Evolutionary conservation across 1,284 basidiomycete genomes (phyloP), one percentile per base, ranked within the genome.

Genomic region (Marasmius oreades): DNA sequence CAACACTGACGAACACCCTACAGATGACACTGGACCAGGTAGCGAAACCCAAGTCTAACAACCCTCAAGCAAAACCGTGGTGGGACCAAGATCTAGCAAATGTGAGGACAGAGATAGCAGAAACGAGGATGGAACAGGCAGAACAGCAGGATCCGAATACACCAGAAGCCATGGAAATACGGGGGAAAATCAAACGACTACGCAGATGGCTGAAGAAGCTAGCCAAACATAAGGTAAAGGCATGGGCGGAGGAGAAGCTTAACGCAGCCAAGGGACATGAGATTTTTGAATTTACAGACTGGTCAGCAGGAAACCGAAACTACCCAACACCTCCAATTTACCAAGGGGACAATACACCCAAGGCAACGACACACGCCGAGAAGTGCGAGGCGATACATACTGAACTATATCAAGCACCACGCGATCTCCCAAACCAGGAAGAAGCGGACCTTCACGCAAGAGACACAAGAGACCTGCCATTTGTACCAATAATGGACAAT

Each of bases 301-400:
- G 62, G 62, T 59, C 59, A 2, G 53, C 55, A 31, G 62, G 62
- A 1, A 48, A 5, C 3, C 56, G 56, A 1, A 61, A 62, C 56
- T 64, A 62, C 55, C 61, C 62, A 0, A 59, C 55, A 2, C 62
- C 61, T 0, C 48, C 62, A 1, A 64, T 64, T n/a, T n/a, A n/a
- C 6, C 18, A 37, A 11, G 45, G 56, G 18, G 5, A 2, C 12
- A 45, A 47, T 6, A 33, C 34, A 16, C 0, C 55, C 5, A 48
- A 54, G 18, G 62, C 62, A 10, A 51, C 55, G 0, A 51, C 59
- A 0, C 60, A 63, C 24, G 12, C 56, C 10, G 66, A 70, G 1
- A 69, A 70, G 36, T 64, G 65, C 20, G 60, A 66, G 1, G 64
- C 64, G 0, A 55, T 70, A 0, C 52, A 64, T 16, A 44, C 59